Percentiles rank a stretch among this genome's conserved stretches.
Evolutionary conservation across 257 asterid genomes (phyloP).

Genomic region (Solanum lycopersicoides): DNA sequence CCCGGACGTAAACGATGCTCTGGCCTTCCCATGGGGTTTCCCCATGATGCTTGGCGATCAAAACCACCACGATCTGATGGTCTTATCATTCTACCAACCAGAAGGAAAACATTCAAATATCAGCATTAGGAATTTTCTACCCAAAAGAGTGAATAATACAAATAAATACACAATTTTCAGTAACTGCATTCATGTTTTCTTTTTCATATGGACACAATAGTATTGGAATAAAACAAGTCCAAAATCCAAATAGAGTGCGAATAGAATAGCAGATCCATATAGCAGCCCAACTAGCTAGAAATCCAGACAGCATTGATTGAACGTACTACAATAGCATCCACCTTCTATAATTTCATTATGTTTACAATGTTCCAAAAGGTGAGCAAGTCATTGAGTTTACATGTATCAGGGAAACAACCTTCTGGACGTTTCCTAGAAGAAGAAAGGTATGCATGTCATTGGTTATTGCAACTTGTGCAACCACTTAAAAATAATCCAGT

Average conservation of each 20-base stretch:
- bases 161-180: not conserved
- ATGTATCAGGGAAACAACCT: not conserved
- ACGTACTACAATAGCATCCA: not conserved
- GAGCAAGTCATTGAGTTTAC: not conserved
- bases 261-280: not conserved
- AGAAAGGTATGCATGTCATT: not conserved
- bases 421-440: not conserved
- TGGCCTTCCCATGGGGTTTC: slow-evolving; percentile 52
- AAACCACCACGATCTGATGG: slow-evolving; percentile 55
- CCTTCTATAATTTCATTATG: not conserved
- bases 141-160: not conserved
- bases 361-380: not conserved
- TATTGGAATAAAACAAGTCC: not conserved
- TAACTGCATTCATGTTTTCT: not conserved
- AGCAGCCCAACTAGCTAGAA: not conserved
- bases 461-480: not conserved
- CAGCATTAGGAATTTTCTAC: not conserved
- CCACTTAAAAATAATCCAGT: not conserved
- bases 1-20: slow-evolving; percentile 73
- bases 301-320: not conserved
- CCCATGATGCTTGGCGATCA: slow-evolving; percentile 67
- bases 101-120: not conserved
- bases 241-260: not conserved
- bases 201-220: not conserved
- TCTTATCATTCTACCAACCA: slow-evolving; percentile 47